Conservation (phyloP, 371 early-diverging fungal genomes). For the Rhizopus microsporus region DNA sequence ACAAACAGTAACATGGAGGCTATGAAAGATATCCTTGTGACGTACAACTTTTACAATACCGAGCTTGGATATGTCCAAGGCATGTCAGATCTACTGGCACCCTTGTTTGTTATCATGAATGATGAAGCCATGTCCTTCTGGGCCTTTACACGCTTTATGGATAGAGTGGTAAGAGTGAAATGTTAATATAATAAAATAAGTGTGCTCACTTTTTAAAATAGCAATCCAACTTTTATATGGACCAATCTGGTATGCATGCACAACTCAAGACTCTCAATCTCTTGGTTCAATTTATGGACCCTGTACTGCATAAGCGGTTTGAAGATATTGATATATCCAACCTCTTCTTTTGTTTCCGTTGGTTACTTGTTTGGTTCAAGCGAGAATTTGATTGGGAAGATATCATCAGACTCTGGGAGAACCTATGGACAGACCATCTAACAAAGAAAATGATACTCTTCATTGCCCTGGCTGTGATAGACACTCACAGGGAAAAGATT, state of each 20-base stretch:
- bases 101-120: slow-evolving; percentile 82
- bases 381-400: slow-evolving; percentile 91
- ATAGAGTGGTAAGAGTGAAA: slow-evolving; percentile 61
- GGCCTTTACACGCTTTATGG: slow-evolving; percentile 91
- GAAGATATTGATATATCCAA: slow-evolving; percentile 79
- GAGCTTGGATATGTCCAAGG: slow-evolving; percentile 89
- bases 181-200: not conserved
- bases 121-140: slow-evolving; percentile 92
- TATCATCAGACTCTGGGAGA: slow-evolving; percentile 85
- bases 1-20: slow-evolving; percentile 77
- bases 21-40: slow-evolving; percentile 87
- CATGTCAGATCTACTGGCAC: slow-evolving; percentile 92
- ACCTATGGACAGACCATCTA: slow-evolving; percentile 84
- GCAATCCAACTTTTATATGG: slow-evolving; percentile 76
- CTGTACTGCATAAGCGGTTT: slow-evolving; percentile 74
- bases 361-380: slow-evolving; percentile 95
- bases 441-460: slow-evolving; percentile 83
- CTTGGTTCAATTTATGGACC: slow-evolving; percentile 83
- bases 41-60: slow-evolving; percentile 82
- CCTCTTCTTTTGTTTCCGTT: slow-evolving; percentile 93
- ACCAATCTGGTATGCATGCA: slow-evolving; percentile 90
- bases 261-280: slow-evolving; percentile 77
- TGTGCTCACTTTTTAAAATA: slow-evolving; percentile 12
- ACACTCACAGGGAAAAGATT: slow-evolving; percentile 76
- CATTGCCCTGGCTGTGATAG: slow-evolving; percentile 88